Percentiles rank a stretch among this genome's conserved stretches.
These are phyloP conservation scores for Carex kokanica DNA, from an alignment of 176 grass and related monocot species.

Conservation along the genomic window DNA sequence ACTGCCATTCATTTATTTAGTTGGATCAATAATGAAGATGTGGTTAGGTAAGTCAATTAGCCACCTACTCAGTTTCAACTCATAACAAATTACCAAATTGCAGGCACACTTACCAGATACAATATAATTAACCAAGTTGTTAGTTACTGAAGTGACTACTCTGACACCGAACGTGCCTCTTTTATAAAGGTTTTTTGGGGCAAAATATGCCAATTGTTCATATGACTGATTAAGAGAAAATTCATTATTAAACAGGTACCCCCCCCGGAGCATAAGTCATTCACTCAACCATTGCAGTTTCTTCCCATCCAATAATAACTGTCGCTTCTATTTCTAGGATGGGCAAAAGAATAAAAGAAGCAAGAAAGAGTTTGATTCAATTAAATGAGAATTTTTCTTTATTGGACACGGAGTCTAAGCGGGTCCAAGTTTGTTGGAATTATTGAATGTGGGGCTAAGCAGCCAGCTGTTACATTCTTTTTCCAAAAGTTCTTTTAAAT, in stretches of 20 bases:
- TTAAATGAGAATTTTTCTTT: not conserved
- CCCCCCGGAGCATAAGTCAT: not conserved
- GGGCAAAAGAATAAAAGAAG: not conserved
- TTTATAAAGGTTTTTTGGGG: not conserved
- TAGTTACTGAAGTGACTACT: not conserved
- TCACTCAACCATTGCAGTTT: no score
- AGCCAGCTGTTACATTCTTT: not conserved
- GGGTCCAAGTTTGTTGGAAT: not conserved
- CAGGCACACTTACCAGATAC: not conserved
- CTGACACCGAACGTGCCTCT: not conserved
- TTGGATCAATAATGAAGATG: constrained; percentile 14
- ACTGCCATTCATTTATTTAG: not conserved
- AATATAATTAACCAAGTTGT: constrained; percentile 19
- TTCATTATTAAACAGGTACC: not conserved
- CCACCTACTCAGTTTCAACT: constrained; percentile 1
- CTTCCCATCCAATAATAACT: not conserved
- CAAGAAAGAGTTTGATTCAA: not conserved
- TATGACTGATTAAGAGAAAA: not conserved
- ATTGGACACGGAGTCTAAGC: not conserved
- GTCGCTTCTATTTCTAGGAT: not conserved
- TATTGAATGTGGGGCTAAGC: not conserved
- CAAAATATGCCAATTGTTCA: not conserved
- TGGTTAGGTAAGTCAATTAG: constrained; percentile 11
- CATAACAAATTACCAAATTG: constrained; percentile 11
- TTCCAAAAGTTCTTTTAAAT: constrained; percentile 1